Conservation (phyloP, 805 yeast species). For the Pichia pseudocactophila region DNA sequence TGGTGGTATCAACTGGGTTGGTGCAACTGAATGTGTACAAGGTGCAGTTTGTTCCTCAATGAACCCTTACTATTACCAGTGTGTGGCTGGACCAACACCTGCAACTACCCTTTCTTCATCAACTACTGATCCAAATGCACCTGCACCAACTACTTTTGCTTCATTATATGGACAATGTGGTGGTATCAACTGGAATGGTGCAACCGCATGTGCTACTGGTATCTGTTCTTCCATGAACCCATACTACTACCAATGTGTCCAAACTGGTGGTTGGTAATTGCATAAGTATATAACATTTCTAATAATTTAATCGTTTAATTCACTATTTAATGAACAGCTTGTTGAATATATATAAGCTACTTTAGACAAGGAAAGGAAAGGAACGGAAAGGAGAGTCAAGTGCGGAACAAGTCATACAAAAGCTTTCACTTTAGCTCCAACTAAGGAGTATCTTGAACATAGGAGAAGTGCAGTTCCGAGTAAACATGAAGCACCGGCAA, state of each 20-base stretch:
- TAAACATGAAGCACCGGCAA: conserved; percentile 19
- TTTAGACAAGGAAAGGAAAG: too few species aligned
- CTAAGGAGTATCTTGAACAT: conserved; percentile 12
- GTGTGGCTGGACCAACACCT: conserved; percentile 13
- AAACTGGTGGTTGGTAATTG: not conserved
- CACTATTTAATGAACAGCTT: too few species aligned
- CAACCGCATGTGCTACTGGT: conserved; percentile 17
- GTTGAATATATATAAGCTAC: too few species aligned
- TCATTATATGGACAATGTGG: conserved; percentile 21
- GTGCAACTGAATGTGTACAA: conserved; percentile 15
- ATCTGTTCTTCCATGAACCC: conserved; percentile 18
- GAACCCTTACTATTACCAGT: conserved; percentile 19
- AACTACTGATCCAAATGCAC: not conserved
- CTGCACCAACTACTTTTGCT: conserved; percentile 10
- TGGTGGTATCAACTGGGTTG: conserved; percentile 15
- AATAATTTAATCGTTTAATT: too few species aligned
- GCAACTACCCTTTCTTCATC: conserved; percentile 6
- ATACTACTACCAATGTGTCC: conserved; percentile 22
- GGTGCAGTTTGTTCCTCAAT: conserved; percentile 17
- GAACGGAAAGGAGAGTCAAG: too few species aligned
- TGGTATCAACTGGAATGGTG: conserved; percentile 16
- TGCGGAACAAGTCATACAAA: conserved; percentile 19
- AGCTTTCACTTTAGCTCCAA: conserved; percentile 23
- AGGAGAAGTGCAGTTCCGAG: conserved; percentile 14
- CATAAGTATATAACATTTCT: too few species aligned